Percentiles rank a stretch among this genome's conserved stretches.
Conservation (phyloP, 495 filamentous ascomycete genomes). For the Talaromyces borbonicus region DNA sequence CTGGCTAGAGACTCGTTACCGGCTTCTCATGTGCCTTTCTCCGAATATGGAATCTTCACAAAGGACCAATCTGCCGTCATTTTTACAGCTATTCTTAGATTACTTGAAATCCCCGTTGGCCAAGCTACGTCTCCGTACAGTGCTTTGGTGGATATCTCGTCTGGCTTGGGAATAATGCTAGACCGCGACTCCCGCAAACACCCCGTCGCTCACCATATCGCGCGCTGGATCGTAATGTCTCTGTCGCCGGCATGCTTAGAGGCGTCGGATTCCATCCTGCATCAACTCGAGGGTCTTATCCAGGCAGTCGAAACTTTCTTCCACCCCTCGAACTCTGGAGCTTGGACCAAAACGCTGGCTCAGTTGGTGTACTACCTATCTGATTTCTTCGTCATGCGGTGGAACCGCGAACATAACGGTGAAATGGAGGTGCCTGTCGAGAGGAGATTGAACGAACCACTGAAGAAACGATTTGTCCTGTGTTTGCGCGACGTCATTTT, state of each 20-base stretch:
- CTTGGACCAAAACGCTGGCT: conserved; percentile 81
- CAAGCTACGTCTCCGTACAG: conserved; percentile 92
- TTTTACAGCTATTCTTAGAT: conserved; percentile 80
- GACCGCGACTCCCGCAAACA: conserved; percentile 90
- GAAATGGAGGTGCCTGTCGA: conserved; percentile 79
- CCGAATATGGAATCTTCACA: conserved; percentile 82
- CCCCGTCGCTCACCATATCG: conserved; percentile 81
- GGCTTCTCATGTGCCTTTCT: conserved; percentile 68
- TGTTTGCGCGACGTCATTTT: conserved; percentile 88
- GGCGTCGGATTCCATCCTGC: conserved; percentile 65
- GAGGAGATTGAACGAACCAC: conserved; percentile 61
- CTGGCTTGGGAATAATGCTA: conserved; percentile 73
- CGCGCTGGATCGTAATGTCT: conserved; percentile 92
- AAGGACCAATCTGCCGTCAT: conserved; percentile 86
- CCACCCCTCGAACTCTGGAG: conserved; percentile 92
- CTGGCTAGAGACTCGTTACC: conserved; percentile 72
- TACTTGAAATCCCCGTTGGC: conserved; percentile 94
- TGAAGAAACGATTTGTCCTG: conserved; percentile 86
- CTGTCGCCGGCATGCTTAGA: conserved; percentile 78
- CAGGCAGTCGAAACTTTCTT: conserved; percentile 98
- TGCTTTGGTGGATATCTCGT: conserved; percentile 63
- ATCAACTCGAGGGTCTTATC: conserved; percentile 84
- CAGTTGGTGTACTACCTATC: conserved; percentile 88
- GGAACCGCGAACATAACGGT: conserved; percentile 88
- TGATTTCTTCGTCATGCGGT: conserved; percentile 96